Evolutionary conservation across 345 rosid genomes (phyloP), one percentile per base, ranked within the genome.

Genomic region (Boechera stricta): DNA sequence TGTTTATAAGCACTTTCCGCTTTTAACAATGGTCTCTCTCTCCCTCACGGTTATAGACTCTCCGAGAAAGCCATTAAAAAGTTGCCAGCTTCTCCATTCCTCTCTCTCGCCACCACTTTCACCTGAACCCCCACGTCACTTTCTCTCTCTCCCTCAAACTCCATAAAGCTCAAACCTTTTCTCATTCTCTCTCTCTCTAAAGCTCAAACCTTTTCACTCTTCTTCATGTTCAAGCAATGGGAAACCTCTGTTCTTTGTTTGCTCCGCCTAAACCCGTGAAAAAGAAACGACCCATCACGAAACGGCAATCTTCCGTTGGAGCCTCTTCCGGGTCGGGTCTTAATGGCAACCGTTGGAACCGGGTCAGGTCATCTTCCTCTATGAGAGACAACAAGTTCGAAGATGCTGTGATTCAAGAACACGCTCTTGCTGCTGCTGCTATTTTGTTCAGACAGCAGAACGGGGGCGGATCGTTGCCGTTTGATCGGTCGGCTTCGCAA

Each of bases 341-440:
- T 29, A 60, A 51, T 15, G 72, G 83, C 65, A 73, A 67, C 78
- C 85, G 89, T 9, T 87, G 86, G 89, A 74, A 31, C 61, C 85
- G 98, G 71, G 77, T 80, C 64, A 94, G 93, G 79, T 87, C 97
- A 60, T 74, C 87, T 52, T 84, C 87, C 21, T 78, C 85, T 10
- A 81, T 86, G 2, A 88, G 87, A 39, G 91, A 84, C 79, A 85
- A 83, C 79, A 86, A 82, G 74, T 77, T 77, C 48, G 88, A 84
- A 0, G 96, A 92, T 61, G 77, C 91, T 21, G 51, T 85, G 80
- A 79, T 86, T 76, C 87, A 81, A 51, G 94, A 92, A 67, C 94
- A 89, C 67, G 94, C 95, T 74, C 67, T 88, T 48, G 96, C 97
- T 16, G 94, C 94, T 24, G 96, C 97, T 53, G 86, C 87, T 63